Conservation (phyloP, 2,329 filamentous ascomycete species). For the Aphanocladium album region DNA sequence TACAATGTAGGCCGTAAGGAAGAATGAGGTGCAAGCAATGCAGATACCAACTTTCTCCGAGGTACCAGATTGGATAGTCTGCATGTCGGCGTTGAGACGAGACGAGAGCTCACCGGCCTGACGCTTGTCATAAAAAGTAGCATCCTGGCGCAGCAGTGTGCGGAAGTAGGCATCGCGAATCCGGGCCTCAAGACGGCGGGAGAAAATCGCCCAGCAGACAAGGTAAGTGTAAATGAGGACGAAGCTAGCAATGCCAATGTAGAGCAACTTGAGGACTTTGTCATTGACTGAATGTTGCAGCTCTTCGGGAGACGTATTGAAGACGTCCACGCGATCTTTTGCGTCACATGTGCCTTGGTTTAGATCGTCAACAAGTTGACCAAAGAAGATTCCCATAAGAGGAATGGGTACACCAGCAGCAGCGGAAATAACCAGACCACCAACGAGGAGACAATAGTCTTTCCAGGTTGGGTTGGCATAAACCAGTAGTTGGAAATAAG, state of each 20-base stretch:
- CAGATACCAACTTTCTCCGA: conserved; percentile 67
- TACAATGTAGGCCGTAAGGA: conserved; percentile 61
- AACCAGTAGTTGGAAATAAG: conserved; percentile 41
- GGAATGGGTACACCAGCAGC: conserved; percentile 59
- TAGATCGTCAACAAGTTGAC: conserved; percentile 57
- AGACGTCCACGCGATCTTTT: conserved; percentile 17
- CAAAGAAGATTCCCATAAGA: conserved; percentile 59
- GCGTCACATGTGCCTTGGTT: conserved; percentile 50
- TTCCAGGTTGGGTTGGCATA: conserved; percentile 40
- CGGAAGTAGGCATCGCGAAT: conserved; percentile 57
- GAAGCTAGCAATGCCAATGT: conserved; percentile 60
- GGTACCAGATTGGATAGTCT: conserved; percentile 61
- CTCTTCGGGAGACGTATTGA: conserved; percentile 16
- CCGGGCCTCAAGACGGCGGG: conserved; percentile 58
- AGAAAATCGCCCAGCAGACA: conserved; percentile 59
- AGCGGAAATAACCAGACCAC: conserved; percentile 42
- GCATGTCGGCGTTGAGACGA: conserved; percentile 60
- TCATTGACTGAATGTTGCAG: conserved; percentile 43
- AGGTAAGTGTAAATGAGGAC: conserved; percentile 60
- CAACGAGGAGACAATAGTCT: conserved; percentile 37
- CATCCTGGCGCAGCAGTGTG: conserved; percentile 55
- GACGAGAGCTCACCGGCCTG: conserved; percentile 59
- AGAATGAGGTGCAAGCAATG: conserved; percentile 58
- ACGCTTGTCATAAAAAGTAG: conserved; percentile 58
- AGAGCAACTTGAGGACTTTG: conserved; percentile 58